Evolutionary conservation across 2,329 filamentous ascomycete genomes (phyloP).

Genomic region (Madurella mycetomatis): DNA sequence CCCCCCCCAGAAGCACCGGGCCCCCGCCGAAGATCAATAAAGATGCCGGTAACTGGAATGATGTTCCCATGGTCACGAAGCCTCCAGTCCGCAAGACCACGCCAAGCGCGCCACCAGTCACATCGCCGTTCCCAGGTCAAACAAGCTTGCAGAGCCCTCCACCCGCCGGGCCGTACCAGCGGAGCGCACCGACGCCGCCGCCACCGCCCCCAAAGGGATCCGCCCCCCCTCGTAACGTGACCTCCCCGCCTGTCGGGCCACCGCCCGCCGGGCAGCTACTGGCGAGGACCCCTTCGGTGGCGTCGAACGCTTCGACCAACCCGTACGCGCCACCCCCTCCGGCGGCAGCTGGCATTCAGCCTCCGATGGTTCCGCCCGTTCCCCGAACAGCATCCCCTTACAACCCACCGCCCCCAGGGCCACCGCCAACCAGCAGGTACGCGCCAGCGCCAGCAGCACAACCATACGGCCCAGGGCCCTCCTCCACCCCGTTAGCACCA

Average conservation of each 20-base stretch:
- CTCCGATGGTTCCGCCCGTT: conserved; percentile 48
- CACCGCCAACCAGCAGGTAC: conserved; percentile 71
- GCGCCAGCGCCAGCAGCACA: conserved; percentile 62
- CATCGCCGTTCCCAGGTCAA: conserved; percentile 71
- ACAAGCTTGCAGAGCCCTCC: conserved; percentile 52
- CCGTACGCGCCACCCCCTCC: conserved; percentile 57
- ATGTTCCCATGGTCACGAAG: conserved; percentile 82
- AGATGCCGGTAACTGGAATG: conserved; percentile 85
- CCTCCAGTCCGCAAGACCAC: conserved; percentile 70
- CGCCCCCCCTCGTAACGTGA: conserved; percentile 59
- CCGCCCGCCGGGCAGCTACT: conserved; percentile 44
- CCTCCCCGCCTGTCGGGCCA: conserved; percentile 63
- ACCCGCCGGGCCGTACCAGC: conserved; percentile 55
- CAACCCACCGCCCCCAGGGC: conserved; percentile 67
- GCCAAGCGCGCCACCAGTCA: conserved; percentile 63
- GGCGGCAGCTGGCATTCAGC: conserved; percentile 23
- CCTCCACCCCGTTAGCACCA: conserved; percentile 31
- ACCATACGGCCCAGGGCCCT: conserved; percentile 43
- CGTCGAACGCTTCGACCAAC: conserved; percentile 56
- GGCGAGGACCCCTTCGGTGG: conserved; percentile 51
- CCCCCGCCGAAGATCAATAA: conserved; percentile 67
- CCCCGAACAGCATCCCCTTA: conserved; percentile 80
- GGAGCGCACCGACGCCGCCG: conserved; percentile 64
- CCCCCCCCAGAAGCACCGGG: conserved; percentile 60
- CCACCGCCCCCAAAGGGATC: conserved; percentile 81